phyloP scores from a whole-genome alignment of 805 yeast genomes.

The Blastobotrys americana region DNA sequence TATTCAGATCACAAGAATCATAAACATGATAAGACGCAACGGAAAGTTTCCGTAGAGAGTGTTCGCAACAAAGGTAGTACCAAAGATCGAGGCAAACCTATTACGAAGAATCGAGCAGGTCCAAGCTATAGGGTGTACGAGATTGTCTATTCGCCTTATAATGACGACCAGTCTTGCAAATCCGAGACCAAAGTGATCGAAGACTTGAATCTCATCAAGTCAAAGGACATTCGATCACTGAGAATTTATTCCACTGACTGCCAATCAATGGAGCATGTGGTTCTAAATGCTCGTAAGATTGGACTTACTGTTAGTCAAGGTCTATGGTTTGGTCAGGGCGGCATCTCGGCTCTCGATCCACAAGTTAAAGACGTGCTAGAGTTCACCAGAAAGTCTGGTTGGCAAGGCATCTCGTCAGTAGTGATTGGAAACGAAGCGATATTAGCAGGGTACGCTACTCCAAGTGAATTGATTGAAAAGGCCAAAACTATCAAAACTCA shows the following conservation, averaged over 20 bases:
- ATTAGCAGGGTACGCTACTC: constrained; percentile 53
- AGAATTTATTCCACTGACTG: constrained; percentile 90
- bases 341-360: constrained; percentile 62
- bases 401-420: constrained; percentile 70
- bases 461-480: constrained; percentile 54
- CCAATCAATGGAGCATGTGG: constrained; percentile 54
- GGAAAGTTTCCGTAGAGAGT: too few relatives aligned
- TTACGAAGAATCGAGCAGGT: background rate
- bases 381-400: constrained; percentile 46
- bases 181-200: constrained; percentile 41
- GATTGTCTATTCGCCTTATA: constrained; percentile 52
- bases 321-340: constrained; percentile 63
- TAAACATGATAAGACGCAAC: too few relatives aligned
- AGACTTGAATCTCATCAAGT: constrained; percentile 53
- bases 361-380: constrained; percentile 48
- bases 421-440: constrained; percentile 90
- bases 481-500: constrained; percentile 54
- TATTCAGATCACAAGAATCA: too few relatives aligned
- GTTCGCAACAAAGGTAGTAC: too few relatives aligned
- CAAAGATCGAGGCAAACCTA: too few relatives aligned
- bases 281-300: constrained; percentile 48
- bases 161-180: constrained; percentile 62
- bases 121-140: constrained; percentile 23
- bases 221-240: constrained; percentile 56
- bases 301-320: constrained; percentile 82